phyloP scores from a whole-genome alignment of 768 basidiomycete genomes.

The Trametes punicea region DNA sequence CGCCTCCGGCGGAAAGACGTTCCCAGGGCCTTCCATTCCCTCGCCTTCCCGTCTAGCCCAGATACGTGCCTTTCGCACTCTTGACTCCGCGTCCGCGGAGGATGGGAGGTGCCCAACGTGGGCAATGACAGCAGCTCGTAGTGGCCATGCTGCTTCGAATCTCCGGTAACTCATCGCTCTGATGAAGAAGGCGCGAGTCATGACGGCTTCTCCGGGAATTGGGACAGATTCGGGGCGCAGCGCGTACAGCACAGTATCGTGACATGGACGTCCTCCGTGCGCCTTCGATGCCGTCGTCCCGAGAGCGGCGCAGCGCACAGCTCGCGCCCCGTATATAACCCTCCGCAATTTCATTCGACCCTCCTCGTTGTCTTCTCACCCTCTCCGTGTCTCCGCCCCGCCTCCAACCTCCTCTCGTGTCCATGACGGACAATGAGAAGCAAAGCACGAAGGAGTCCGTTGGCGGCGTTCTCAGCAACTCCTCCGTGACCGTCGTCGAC shows the following conservation, averaged over 20 bases:
- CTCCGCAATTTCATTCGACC: not conserved
- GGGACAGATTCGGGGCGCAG: not conserved
- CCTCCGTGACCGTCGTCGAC: conserved; percentile 10
- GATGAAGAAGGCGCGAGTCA: conserved; percentile 6
- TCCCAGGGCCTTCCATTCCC: conserved; percentile 7
- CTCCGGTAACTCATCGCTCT: conserved; percentile 15
- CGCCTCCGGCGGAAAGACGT: conserved; percentile 8
- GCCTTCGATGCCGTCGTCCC: conserved; percentile 5
- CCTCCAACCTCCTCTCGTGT: not conserved
- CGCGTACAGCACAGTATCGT: not conserved
- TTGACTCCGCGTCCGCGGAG: conserved; percentile 11
- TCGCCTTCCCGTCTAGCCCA: not conserved
- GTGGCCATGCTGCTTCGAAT: not conserved
- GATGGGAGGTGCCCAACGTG: not conserved
- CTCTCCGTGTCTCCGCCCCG: not conserved
- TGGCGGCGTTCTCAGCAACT: conserved; percentile 3
- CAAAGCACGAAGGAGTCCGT: conserved; percentile 6
- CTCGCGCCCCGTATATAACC: conserved; percentile 15
- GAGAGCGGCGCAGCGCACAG: conserved; percentile 18
- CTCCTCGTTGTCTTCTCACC: not conserved
- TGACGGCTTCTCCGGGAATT: conserved; percentile 7
- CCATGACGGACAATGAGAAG: conserved; percentile 12
- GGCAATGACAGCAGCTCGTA: not conserved
- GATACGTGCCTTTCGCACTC: conserved; percentile 8
- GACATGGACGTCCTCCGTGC: conserved; percentile 7